phyloP scores from a whole-genome alignment of 2,329 filamentous ascomycete genomes.

The Pseudogymnoascus sp. region DNA sequence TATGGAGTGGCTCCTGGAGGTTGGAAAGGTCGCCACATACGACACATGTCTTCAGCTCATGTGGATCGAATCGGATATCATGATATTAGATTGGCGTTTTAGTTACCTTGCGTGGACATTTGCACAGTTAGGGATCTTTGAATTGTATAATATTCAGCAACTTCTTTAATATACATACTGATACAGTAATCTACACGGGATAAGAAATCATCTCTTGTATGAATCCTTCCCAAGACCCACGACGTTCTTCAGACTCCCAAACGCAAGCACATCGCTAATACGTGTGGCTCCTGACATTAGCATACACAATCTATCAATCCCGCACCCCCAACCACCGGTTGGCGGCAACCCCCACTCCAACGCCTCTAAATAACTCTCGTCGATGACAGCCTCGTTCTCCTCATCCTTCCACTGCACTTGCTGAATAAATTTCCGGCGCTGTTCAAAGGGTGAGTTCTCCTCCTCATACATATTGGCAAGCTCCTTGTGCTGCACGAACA shows the following conservation, averaged over 20 bases:
- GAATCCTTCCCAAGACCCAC: slow-evolving; percentile 36
- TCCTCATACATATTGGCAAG: slow-evolving; percentile 97
- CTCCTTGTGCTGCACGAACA: slow-evolving; percentile 74
- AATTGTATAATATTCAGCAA: background rate
- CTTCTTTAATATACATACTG: background rate
- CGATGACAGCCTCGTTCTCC: slow-evolving; percentile 28
- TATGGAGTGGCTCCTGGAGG: background rate
- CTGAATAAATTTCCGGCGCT: slow-evolving; percentile 71
- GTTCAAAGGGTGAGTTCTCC: slow-evolving; percentile 85
- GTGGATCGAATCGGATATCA: background rate
- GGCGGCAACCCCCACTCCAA: slow-evolving; percentile 88
- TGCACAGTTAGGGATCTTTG: background rate
- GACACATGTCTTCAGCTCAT: background rate
- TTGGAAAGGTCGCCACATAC: background rate
- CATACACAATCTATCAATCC: slow-evolving; percentile 87
- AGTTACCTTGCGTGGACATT: background rate
- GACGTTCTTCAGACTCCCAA: slow-evolving; percentile 73
- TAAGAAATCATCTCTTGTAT: background rate
- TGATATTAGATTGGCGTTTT: background rate
- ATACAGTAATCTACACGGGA: background rate
- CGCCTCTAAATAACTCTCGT: slow-evolving; percentile 73
- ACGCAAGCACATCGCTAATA: slow-evolving; percentile 80
- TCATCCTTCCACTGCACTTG: slow-evolving; percentile 39
- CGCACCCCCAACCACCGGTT: slow-evolving; percentile 94
- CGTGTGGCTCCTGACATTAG: slow-evolving; percentile 69